A percentile compares a stretch with the other conserved stretches of the same genome.
Conservation (phyloP, 2,329 filamentous ascomycete species). For the Pseudogymnoascus sp. region DNA sequence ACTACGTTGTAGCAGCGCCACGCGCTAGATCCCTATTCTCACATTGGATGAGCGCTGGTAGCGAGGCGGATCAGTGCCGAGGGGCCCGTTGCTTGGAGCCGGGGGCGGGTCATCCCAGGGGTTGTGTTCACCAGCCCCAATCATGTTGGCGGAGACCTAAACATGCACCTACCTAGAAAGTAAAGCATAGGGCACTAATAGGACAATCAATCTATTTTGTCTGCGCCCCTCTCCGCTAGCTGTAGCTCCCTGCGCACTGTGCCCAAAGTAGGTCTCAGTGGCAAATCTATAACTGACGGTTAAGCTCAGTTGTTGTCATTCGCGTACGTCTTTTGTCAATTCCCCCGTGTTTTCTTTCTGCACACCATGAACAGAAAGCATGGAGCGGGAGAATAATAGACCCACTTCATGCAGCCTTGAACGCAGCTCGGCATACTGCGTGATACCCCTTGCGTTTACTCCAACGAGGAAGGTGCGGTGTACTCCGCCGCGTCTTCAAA, state of each 20-base stretch:
- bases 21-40: background rate
- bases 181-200: background rate
- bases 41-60: background rate
- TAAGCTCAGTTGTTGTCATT: background rate
- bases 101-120: background rate
- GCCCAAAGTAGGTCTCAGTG: background rate
- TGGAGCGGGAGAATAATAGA: background rate
- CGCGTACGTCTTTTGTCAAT: background rate
- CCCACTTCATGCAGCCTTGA: background rate
- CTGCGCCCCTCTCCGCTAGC: background rate
- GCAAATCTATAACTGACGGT: background rate
- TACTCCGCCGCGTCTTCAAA: background rate
- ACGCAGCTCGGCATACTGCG: background rate
- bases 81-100: background rate
- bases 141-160: background rate
- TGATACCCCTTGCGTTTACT: background rate
- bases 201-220: constrained; percentile 26
- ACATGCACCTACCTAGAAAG: constrained; percentile 4
- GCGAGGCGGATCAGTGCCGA: background rate
- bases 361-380: background rate
- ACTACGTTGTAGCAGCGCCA: background rate
- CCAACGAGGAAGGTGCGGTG: constrained; percentile 5
- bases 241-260: background rate
- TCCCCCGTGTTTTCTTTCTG: background rate
- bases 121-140: background rate